Conservation (phyloP, 768 basidiomycete genomes). For the Floccularia luteovirens region DNA sequence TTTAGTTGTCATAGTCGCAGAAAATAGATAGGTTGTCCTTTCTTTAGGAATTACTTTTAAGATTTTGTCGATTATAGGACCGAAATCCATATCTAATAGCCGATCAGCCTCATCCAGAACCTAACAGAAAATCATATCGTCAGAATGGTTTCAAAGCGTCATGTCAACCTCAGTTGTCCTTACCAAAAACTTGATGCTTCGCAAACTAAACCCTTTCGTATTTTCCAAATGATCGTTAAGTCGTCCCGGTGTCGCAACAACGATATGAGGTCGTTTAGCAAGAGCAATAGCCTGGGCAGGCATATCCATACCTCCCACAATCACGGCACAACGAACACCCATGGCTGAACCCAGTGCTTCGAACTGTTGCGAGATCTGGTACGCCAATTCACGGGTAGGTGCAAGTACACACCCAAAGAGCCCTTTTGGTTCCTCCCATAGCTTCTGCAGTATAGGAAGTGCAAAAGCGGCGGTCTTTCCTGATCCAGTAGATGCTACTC, state of each 20-base stretch:
- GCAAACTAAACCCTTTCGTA: constrained; percentile 92
- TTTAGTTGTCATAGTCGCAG: constrained; percentile 98
- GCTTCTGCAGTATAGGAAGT: constrained; percentile 88
- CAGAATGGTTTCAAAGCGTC: neutral
- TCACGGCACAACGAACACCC: constrained; percentile 84
- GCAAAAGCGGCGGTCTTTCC: constrained; percentile 99
- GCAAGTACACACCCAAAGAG: constrained; percentile 92
- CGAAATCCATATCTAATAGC: constrained; percentile 94
- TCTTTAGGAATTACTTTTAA: constrained; percentile 93
- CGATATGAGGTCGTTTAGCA: constrained; percentile 88
- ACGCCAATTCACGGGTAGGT: constrained; percentile 96
- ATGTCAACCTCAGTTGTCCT: constrained; percentile 16
- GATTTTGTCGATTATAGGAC: constrained; percentile 92
- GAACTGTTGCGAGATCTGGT: constrained; percentile 97
- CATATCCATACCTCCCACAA: constrained; percentile 95
- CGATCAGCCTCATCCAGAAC: constrained; percentile 98
- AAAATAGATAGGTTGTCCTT: constrained; percentile 92
- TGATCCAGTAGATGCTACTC: constrained; percentile 95
- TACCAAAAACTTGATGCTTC: constrained; percentile 83
- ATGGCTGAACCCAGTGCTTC: constrained; percentile 87
- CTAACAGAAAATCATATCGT: constrained; percentile 27
- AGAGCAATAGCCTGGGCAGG: constrained; percentile 87
- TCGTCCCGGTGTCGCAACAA: constrained; percentile 94
- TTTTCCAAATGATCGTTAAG: constrained; percentile 92
- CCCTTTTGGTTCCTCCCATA: constrained; percentile 94